phyloP scores from a whole-genome alignment of 352 stramenopile genomes.

The Globisporangium spiculum region DNA sequence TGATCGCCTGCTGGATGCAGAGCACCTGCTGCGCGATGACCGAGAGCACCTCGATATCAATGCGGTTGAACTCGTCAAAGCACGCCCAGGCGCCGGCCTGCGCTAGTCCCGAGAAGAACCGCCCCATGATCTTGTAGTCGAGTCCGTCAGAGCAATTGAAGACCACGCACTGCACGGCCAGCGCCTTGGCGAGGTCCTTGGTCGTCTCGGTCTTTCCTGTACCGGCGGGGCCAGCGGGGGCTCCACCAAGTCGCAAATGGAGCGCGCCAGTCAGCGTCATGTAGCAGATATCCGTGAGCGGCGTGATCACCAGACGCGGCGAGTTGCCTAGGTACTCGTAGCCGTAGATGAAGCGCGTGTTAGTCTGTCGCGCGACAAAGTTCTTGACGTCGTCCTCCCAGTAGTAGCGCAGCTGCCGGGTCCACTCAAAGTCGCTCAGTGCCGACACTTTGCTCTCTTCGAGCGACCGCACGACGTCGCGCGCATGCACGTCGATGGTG shows the following conservation, averaged over 20 bases:
- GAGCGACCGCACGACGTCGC: slow-evolving; percentile 85
- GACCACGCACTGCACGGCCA: slow-evolving; percentile 93
- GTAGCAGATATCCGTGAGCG: slow-evolving; percentile 86
- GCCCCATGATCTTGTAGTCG: slow-evolving; percentile 96
- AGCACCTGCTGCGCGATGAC: slow-evolving; percentile 96
- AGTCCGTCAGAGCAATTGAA: slow-evolving; percentile 96
- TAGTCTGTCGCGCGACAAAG: slow-evolving; percentile 80
- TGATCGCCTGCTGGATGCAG: slow-evolving; percentile 93
- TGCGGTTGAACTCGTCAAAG: slow-evolving; percentile 97
- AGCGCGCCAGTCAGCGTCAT: slow-evolving; percentile 95
- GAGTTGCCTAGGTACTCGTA: slow-evolving; percentile 88
- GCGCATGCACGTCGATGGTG: slow-evolving; percentile 91
- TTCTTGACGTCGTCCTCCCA: slow-evolving; percentile 87
- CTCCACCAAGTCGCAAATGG: slow-evolving; percentile 90
- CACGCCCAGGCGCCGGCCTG: slow-evolving; percentile 93
- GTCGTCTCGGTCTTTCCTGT: slow-evolving; percentile 96
- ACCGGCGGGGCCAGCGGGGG: slow-evolving; percentile 90
- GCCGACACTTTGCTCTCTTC: slow-evolving; percentile 75
- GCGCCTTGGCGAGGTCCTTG: slow-evolving; percentile 92
- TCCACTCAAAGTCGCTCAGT: slow-evolving; percentile 91
- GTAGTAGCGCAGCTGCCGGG: slow-evolving; percentile 87
- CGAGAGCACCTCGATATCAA: slow-evolving; percentile 94
- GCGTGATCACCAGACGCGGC: slow-evolving; percentile 79
- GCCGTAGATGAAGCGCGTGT: slow-evolving; percentile 82
- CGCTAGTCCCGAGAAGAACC: slow-evolving; percentile 93